Base-by-base conservation (phyloP, 495 filamentous ascomycete species). In the Penicillium riverlandense region DNA sequence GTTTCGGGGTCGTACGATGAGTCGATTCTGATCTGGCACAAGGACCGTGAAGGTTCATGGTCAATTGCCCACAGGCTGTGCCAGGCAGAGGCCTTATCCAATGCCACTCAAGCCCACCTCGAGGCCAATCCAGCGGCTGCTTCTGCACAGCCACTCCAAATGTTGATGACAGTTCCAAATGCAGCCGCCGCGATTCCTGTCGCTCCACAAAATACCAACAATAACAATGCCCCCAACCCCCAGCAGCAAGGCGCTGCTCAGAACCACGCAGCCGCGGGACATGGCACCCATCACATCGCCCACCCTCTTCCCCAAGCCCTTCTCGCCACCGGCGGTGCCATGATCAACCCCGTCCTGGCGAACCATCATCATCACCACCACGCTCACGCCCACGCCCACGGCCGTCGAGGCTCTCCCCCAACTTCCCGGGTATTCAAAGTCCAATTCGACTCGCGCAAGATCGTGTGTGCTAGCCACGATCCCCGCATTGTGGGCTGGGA, bases 1-100 rank as follows among this genome's bases (percentile, higher is more conserved):
- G 86, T 98, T 13, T 94, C 88, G 11, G 92, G 92, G 15, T 95
- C 88, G 7, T 98, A 98, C 53, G 92, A 98, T 52, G 88, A 96
- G 66, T 87, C 80, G 32, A 87, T 98, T 45, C 85, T 96, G 49
- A 86, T 98, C 39, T 98, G 92, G 92, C 84, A 84, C 47, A 82
- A 86, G 38, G 85, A 90, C 44, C 74, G 74, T 16, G 79, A 94
- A 50, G 90, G 88, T 3, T 73, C 79, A 29, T 98, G 92, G 91
- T 77, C 78, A 29, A 75, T 77, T 41, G 78, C 79, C 12, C 82
- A 88, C 49, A 70, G 73, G 30, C 75, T 96, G 8, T 75, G 79
- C 10, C 90, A 96, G 63, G 80, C 62, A 31, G 71, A 78, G 41
- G 75, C 80, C n/a, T 67, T 71, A 9, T 54, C 55, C 29, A 73